Base-by-base conservation (phyloP, 495 filamentous ascomycete species). In the Penicillium robsamsonii region DNA sequence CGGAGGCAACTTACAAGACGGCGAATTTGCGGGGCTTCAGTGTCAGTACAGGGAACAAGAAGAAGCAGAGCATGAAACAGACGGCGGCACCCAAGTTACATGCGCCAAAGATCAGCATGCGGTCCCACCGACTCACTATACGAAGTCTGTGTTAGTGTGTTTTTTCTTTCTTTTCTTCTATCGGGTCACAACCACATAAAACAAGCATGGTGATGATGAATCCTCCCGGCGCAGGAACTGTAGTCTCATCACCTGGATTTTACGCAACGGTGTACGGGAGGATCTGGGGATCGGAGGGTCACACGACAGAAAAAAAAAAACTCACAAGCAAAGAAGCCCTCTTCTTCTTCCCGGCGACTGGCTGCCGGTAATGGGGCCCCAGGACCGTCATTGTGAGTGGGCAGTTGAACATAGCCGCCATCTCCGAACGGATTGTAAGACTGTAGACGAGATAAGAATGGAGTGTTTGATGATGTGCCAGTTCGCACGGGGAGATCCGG, bases 101-200 rank as follows among this genome's bases (percentile, higher is more conserved):
- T 63, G 85, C 92, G 52, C 81, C 87, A 69, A 97, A 98, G 53
- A 97, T 83, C 64, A 98, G 79, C 68, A 97, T 73, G 47, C 94
- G 89, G 73, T 98, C 94, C 94, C 94, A 97, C 70, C 94, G 84
- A 71, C 91, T 96, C 78, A 98, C 94, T 98, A 72, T 73, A 59
- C 52, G 60, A 42, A 48, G 45, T 56, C 55, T 25, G 27, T 29
- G 61, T 70, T 68, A 70, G 65, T 53, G 43, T 57, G 11, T 52
- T 12, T 52, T 35, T 15, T 52, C 30, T 15, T 22, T 22, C 11
- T 30, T 33, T 56, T 47, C 47, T 58, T 56, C 59, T 58, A 49
- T 68, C 57, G 57, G 59, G 42, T 59, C 31, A 35, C 37, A 56
- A 59, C 56, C 55, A 50, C 40, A 53, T 54, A 53, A 58, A 58